Percentiles rank a stretch among this genome's conserved stretches.
Conservation (phyloP, 805 yeast species). For the Kodamaea kaohsiungensis region DNA sequence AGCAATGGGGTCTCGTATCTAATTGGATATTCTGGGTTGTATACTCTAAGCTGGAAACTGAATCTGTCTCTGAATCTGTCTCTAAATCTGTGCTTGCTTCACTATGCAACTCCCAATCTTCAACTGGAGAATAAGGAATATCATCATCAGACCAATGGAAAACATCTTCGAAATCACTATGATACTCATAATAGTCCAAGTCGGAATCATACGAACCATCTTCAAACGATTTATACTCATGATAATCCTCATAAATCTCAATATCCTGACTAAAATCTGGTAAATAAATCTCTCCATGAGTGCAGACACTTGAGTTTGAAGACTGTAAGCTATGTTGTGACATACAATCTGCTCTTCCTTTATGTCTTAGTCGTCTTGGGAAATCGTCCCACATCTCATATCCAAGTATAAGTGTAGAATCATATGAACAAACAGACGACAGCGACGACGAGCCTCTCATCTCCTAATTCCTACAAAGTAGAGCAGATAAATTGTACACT, state of each 20-base stretch:
- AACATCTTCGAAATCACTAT: background rate
- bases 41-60: background rate
- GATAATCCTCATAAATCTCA: background rate
- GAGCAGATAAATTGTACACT: no score
- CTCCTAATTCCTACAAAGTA: no score
- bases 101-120: background rate
- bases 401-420: no score
- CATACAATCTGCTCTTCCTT: no score
- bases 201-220: background rate
- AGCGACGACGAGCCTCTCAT: no score
- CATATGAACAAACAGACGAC: no score
- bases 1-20: no score
- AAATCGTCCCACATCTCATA: no score
- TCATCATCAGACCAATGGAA: background rate
- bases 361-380: no score
- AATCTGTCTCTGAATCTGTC: background rate
- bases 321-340: background rate
- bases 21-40: background rate
- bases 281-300: background rate
- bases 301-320: background rate
- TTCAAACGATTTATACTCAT: background rate
- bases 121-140: background rate
- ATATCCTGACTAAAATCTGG: background rate
- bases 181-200: background rate
- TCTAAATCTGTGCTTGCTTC: background rate